Conservation (phyloP, 2,329 filamentous ascomycete genomes). For the Fusarium armeniacum region DNA sequence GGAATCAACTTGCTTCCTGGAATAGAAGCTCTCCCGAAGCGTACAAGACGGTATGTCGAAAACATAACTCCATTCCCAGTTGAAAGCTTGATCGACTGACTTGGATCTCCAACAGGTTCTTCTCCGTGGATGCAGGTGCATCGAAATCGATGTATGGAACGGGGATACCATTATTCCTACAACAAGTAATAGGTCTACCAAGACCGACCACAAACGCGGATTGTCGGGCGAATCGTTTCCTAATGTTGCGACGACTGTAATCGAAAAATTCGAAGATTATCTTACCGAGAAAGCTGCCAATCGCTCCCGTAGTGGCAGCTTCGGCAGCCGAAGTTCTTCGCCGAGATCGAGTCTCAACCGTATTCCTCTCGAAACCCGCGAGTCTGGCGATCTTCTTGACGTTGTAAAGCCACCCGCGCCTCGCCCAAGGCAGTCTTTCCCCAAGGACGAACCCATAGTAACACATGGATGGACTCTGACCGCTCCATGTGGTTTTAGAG, state of each 20-base stretch:
- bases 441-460: constrained; percentile 79
- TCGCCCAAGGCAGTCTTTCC: constrained; percentile 48
- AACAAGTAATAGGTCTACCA: constrained; percentile 56
- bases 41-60: constrained; percentile 77
- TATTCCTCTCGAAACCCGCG: constrained; percentile 49
- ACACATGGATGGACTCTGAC: constrained; percentile 88
- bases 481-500: constrained; percentile 85
- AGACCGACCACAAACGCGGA: constrained; percentile 61
- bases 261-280: constrained; percentile 55
- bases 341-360: constrained; percentile 51
- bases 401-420: constrained; percentile 46
- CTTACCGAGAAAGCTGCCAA: constrained; percentile 51
- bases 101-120: constrained; percentile 68
- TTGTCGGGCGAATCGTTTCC: constrained; percentile 64
- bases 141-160: constrained; percentile 97
- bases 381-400: constrained; percentile 55
- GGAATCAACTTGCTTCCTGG: constrained; percentile 82
- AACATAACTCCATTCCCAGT: not conserved
- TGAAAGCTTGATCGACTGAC: constrained; percentile 1
- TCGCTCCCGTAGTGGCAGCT: constrained; percentile 59
- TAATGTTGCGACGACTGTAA: constrained; percentile 60
- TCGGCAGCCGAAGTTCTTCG: constrained; percentile 53
- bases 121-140: constrained; percentile 83
- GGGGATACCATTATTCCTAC: constrained; percentile 65
- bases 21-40: constrained; percentile 78